Conservation (phyloP, 73 alveolate genomes). For the Uronychia setigera region DNA sequence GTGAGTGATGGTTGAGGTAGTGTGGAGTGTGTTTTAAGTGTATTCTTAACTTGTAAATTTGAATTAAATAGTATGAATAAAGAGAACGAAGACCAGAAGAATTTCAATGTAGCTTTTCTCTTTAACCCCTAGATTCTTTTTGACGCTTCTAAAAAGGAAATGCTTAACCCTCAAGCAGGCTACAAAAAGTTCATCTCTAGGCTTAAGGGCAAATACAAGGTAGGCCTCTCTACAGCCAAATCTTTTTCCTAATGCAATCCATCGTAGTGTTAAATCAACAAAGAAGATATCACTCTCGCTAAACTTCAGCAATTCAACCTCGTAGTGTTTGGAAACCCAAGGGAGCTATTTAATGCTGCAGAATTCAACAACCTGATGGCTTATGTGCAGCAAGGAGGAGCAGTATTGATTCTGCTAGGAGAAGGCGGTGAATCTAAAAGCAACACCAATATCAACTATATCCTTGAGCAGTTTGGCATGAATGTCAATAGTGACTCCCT, state of each 20-base stretch:
- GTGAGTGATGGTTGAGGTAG: slow-evolving; percentile 4
- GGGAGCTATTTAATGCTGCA: slow-evolving; percentile 64
- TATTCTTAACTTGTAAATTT: no score
- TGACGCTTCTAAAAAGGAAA: slow-evolving; percentile 56
- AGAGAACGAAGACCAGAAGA: no score
- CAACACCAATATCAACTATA: slow-evolving; percentile 91
- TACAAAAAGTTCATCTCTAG: slow-evolving; percentile 57
- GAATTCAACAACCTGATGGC: slow-evolving; percentile 90
- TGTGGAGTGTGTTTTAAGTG: no score
- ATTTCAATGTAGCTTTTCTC: no score
- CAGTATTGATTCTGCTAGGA: slow-evolving; percentile 79
- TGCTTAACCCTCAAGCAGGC: slow-evolving; percentile 62
- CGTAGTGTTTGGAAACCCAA: slow-evolving; percentile 72
- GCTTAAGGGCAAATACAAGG: slow-evolving; percentile 53
- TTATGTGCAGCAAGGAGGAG: slow-evolving; percentile 94
- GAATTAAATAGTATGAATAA: no score
- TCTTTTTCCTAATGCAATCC: no score
- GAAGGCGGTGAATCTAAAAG: slow-evolving; percentile 97
- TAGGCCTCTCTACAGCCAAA: no score
- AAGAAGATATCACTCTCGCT: slow-evolving; percentile 63
- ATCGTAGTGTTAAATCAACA: slow-evolving; percentile 77
- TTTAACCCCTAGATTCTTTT: no score
- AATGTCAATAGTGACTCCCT: slow-evolving; percentile 90
- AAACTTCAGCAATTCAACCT: slow-evolving; percentile 55
- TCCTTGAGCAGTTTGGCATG: slow-evolving; percentile 92